phyloP scores from a whole-genome alignment of 2,329 filamentous ascomycete species.

The Talaromyces rugulosus region DNA sequence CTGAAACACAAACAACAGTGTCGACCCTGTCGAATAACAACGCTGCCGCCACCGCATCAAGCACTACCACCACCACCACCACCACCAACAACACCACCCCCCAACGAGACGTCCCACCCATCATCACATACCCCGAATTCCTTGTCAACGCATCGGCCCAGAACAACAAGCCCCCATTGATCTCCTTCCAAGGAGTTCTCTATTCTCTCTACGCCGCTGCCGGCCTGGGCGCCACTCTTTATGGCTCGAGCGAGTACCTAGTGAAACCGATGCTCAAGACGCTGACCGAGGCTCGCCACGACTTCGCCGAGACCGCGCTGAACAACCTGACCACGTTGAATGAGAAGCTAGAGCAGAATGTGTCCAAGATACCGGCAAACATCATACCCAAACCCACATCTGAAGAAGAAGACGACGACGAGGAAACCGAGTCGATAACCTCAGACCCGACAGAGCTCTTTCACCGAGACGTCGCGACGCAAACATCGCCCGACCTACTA shows the following conservation, averaged over 20 bases:
- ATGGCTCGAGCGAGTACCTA: constrained; percentile 57
- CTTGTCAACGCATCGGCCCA: constrained; percentile 43
- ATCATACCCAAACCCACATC: not conserved
- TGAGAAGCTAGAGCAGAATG: constrained; percentile 48
- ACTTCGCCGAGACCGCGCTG: constrained; percentile 51
- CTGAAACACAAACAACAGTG: constrained; percentile 36
- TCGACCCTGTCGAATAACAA: constrained; percentile 47
- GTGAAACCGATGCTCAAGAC: constrained; percentile 55
- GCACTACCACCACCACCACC: constrained; percentile 13
- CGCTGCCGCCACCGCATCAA: constrained; percentile 8
- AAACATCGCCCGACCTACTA: constrained; percentile 48
- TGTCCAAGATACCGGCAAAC: constrained; percentile 48
- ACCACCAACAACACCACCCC: constrained; percentile 14
- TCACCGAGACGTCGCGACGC: constrained; percentile 60
- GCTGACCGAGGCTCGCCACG: constrained; percentile 54
- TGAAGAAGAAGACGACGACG: constrained; percentile 20
- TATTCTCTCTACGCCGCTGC: constrained; percentile 55
- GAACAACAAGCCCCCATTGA: constrained; percentile 55
- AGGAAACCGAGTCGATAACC: constrained; percentile 43
- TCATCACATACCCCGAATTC: constrained; percentile 66
- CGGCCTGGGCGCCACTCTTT: constrained; percentile 52
- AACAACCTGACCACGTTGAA: constrained; percentile 54
- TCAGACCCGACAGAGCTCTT: constrained; percentile 62
- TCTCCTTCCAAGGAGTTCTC: constrained; percentile 54
- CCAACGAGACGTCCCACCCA: constrained; percentile 51